Evolutionary conservation across 2,329 filamentous ascomycete species (phyloP), one percentile per base, ranked within the genome.

Genomic region (Didymosphaeria variabile): DNA sequence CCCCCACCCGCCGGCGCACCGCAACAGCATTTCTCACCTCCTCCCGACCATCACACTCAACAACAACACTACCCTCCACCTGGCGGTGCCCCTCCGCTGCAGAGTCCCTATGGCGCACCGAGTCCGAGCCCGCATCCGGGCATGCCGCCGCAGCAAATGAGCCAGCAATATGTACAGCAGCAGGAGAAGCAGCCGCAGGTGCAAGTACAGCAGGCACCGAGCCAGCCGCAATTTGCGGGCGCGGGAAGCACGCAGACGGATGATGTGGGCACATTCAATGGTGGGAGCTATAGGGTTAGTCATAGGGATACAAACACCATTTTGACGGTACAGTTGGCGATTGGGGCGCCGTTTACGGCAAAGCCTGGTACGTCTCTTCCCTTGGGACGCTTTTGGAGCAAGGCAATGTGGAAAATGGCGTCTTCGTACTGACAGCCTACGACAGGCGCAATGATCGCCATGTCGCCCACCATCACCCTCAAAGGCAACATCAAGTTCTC

Each of bases 181-280:
- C 64, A 64, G 45, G 68, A 72, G 52, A 75, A 78, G 56, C 68
- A 72, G 59, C 52, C 52, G 13, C 67, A 69, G 68, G 55, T 54
- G 8, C 74, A 61, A 72, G 64, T 61, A 7, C 67, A 68, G 51
- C 66, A 75, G 67, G 79, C n/a, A 78, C 80, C 36, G 80, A 84
- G 2, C 3, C 75, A 77, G 38, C 81, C 80, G 3, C 85, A 90
- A 59, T 93, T 94, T 65, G 77, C 83, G 6, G 91, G 91, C 32
- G 88, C 80, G 34, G 82, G 86, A 0, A 79, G 80, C 38, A 83
- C 90, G 0, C 85, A 86, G 0, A 83, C 88, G 32, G 95, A 98
- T 77, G 94, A 97, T 69, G 88, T 97, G 1, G 95, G 95, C n/a
- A 95, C 91, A 0, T 99, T 98, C 83, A 98, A 98, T 75, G 95